These are phyloP conservation scores for Cryphonectria japonica DNA, from an alignment of 2,329 filamentous ascomycete species.

Conservation along the genomic window DNA sequence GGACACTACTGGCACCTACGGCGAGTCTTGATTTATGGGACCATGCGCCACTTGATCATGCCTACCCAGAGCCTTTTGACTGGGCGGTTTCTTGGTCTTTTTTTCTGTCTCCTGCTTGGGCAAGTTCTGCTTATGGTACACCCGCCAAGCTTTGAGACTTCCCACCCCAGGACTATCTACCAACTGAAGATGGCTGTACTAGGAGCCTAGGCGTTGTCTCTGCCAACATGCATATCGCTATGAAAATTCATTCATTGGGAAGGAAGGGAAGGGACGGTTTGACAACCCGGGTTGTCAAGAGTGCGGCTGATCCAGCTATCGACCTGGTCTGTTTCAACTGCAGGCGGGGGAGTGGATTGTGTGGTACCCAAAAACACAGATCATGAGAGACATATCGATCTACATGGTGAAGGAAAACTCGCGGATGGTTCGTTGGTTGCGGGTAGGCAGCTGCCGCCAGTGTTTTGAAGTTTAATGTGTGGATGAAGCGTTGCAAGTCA, in stretches of 20 bases:
- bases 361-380: neutral
- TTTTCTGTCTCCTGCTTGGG: neutral
- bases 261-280: neutral
- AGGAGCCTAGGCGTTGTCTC: neutral
- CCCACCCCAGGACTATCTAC: neutral
- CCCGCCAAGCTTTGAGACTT: neutral
- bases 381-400: neutral
- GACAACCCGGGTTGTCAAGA: neutral
- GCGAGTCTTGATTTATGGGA: slow-evolving; percentile 17
- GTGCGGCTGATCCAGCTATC: neutral
- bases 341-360: neutral
- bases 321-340: neutral
- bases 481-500: neutral
- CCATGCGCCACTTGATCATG: neutral
- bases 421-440: neutral
- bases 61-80: neutral
- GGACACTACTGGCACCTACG: slow-evolving; percentile 27
- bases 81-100: neutral
- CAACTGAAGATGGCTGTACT: neutral
- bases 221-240: neutral
- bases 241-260: neutral
- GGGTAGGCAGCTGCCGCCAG: neutral
- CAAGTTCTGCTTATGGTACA: neutral
- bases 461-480: neutral
- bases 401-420: neutral